Evolutionary conservation across 768 basidiomycete genomes (phyloP).

Genomic region (Tylopilus cervinicoccineus): DNA sequence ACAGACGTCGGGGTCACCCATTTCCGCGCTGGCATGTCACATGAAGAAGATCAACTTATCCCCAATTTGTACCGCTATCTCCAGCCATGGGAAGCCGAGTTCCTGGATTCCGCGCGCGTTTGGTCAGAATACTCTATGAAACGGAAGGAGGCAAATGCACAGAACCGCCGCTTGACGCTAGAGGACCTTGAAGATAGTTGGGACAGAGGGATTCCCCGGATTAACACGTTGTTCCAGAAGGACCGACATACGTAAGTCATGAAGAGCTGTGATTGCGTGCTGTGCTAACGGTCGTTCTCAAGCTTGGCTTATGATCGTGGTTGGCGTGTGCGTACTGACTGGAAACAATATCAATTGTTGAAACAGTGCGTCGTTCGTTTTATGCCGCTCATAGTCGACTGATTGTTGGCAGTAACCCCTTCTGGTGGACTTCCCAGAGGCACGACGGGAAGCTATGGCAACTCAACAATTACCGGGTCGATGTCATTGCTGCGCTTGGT

Average conservation of each 20-base stretch:
- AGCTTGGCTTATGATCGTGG: conserved; percentile 97
- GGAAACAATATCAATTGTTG: conserved; percentile 94
- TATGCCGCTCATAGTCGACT: conserved; percentile 3
- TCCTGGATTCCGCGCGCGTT: conserved; percentile 95
- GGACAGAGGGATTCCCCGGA: conserved; percentile 98
- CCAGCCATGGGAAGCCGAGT: conserved; percentile 97
- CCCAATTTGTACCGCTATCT: conserved; percentile 97
- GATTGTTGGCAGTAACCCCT: conserved; percentile 70
- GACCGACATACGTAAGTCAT: conserved; percentile 80
- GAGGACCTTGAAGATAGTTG: conserved; percentile 98
- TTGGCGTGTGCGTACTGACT: conserved; percentile 96
- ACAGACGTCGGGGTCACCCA: conserved; percentile 97
- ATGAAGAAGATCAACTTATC: conserved; percentile 92
- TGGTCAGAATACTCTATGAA: conserved; percentile 99
- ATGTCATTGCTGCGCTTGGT: conserved; percentile 96
- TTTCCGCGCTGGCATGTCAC: conserved; percentile 99
- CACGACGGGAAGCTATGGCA: conserved; percentile 98
- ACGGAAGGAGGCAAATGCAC: conserved; percentile 98
- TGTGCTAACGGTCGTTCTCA: not conserved
- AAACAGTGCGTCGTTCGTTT: conserved; percentile 61
- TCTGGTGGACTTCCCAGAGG: conserved; percentile 99
- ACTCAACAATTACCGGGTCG: conserved; percentile 96
- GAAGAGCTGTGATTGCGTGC: not conserved
- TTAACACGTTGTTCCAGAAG: conserved; percentile 99
- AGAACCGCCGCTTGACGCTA: conserved; percentile 92